These are phyloP conservation scores for Hypomontagnella submonticulosa DNA, from an alignment of 495 filamentous ascomycete genomes.

Conservation along the genomic window DNA sequence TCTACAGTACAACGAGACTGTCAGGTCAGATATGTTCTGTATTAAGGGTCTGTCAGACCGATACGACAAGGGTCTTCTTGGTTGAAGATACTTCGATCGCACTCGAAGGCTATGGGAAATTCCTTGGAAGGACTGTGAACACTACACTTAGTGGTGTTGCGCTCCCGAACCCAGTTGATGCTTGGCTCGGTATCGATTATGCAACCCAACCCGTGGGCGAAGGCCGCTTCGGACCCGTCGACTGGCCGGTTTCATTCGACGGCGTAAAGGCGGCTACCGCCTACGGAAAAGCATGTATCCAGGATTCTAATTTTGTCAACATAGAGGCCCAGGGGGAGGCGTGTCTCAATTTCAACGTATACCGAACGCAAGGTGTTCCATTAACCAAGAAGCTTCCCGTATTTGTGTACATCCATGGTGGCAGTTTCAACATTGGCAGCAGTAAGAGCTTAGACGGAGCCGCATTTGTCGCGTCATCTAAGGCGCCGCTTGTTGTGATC, in stretches of 20 bases:
- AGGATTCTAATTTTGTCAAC: constrained; percentile 24
- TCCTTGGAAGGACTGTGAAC: constrained; percentile 32
- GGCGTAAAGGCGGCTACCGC: constrained; percentile 27
- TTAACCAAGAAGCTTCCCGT: constrained; percentile 61
- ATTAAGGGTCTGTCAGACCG: constrained; percentile 18
- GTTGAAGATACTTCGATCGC: constrained; percentile 28
- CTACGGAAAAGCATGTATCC: constrained; percentile 36
- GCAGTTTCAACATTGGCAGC: constrained; percentile 61
- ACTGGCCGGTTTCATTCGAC: constrained; percentile 36
- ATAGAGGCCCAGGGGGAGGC: constrained; percentile 52
- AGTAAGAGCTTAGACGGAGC: constrained; percentile 57
- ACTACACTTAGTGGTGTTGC: constrained; percentile 28
- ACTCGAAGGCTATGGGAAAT: constrained; percentile 35
- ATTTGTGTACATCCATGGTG: constrained; percentile 66
- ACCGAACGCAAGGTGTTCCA: constrained; percentile 50
- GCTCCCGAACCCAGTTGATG: constrained; percentile 36
- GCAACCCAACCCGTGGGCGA: constrained; percentile 37
- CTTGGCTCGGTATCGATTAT: constrained; percentile 43
- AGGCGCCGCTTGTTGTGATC: constrained; percentile 64
- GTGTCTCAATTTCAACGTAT: constrained; percentile 64
- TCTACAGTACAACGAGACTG: constrained; percentile 24
- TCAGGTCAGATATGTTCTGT: constrained; percentile 30
- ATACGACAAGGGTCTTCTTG: constrained; percentile 4
- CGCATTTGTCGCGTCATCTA: constrained; percentile 63
- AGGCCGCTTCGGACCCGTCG: constrained; percentile 33